Conservation (phyloP, 805 yeast genomes). For the Ogataea methylovora region DNA sequence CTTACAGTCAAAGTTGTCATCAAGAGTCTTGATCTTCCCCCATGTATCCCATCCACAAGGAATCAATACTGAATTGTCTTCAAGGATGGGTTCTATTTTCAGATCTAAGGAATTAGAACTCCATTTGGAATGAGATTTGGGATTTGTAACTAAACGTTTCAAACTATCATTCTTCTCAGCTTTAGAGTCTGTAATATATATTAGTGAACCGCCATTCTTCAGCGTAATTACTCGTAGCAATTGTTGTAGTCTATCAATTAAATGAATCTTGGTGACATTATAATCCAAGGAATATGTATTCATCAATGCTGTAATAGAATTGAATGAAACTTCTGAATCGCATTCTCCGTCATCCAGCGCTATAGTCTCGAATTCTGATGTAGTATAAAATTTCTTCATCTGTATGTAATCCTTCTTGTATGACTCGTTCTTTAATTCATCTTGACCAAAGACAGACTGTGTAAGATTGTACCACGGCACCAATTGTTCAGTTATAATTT, state of each 20-base stretch:
- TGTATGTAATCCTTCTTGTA: too few species aligned
- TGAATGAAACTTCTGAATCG: too few species aligned
- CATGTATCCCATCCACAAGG: constrained; percentile 47
- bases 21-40: constrained; percentile 37
- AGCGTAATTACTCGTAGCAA: not conserved
- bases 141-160: constrained; percentile 3
- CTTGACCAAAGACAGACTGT: too few species aligned
- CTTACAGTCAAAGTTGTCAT: constrained; percentile 26
- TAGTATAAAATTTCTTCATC: too few species aligned
- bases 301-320: not conserved
- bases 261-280: constrained; percentile 1
- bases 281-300: not conserved
- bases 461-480: too few species aligned
- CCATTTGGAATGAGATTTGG: too few species aligned
- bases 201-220: not conserved
- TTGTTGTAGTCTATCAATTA: constrained; percentile 1
- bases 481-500: too few species aligned
- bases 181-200: not conserved
- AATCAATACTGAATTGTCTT: constrained; percentile 17
- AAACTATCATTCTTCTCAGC: constrained; percentile 1
- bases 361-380: too few species aligned
- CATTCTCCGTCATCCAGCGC: too few species aligned
- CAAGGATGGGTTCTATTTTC: not conserved
- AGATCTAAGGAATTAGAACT: too few species aligned
- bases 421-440: too few species aligned